Percentiles rank a stretch among this genome's conserved stretches.
Evolutionary conservation across 352 stramenopile species (phyloP).

Genomic region (Pythium aphanidermatum): DNA sequence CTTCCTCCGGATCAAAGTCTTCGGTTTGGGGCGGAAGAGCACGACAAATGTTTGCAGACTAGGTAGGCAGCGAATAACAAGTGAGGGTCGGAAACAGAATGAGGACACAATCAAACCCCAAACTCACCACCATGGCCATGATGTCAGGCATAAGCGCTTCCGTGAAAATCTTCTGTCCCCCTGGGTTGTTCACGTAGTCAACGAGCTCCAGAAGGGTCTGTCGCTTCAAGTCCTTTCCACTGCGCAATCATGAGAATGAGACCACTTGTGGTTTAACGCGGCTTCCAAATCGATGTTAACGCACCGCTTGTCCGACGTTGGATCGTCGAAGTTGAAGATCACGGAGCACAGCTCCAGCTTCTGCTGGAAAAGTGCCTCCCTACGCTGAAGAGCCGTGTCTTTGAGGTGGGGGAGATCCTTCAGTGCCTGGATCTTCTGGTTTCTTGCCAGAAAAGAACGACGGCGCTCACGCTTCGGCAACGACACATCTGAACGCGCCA

Average conservation of each 20-base stretch:
- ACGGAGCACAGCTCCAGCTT: constrained; percentile 96
- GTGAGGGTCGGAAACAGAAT: no score
- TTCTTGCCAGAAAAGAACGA: constrained; percentile 76
- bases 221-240: constrained; percentile 96
- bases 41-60: constrained; percentile 93
- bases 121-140: constrained; percentile 85
- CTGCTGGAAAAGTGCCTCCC: constrained; percentile 92
- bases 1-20: constrained; percentile 98
- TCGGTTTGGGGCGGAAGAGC: constrained; percentile 91
- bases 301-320: constrained; percentile 90
- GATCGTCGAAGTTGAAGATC: constrained; percentile 97
- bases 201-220: constrained; percentile 98
- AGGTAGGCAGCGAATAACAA: not conserved
- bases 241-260: constrained; percentile 16
- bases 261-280: not conserved
- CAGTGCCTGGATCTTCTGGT: constrained; percentile 82
- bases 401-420: constrained; percentile 84
- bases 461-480: constrained; percentile 76
- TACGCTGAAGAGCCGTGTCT: constrained; percentile 76
- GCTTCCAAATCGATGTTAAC: constrained; percentile 1
- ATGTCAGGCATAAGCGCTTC: constrained; percentile 96
- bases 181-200: constrained; percentile 98
- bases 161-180: constrained; percentile 96
- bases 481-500: constrained; percentile 76
- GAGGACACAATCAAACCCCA: not conserved